Evolutionary conservation across 805 yeast genomes (phyloP), one percentile per base, ranked within the genome.

Genomic region (Saturnispora dispora): DNA sequence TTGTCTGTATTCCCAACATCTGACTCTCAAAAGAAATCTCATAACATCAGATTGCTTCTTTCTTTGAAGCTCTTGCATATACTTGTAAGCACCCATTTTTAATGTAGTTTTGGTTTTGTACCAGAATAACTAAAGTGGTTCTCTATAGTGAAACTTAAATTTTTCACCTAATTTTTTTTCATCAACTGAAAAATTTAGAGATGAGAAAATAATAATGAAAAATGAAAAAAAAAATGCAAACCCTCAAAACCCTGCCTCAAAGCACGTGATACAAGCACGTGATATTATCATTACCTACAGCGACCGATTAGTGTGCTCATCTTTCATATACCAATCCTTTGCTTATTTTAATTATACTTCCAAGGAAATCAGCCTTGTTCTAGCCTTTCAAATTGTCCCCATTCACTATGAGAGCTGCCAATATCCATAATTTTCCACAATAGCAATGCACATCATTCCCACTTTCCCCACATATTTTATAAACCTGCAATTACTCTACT

Each of bases 1-100:
- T 82, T 93, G 99, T 82, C 99, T 90, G 96, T 89, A 93, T 80
- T 93, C 99, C 99, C 99, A 93, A 81, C 96, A 93, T 88, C 99
- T 88, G 83, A 93, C 96, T 78, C 99, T 86, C 79, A 86, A 87
- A 72, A 93, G 81, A 88, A 93, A 93, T 80, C 99, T 88, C 81
- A 87, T 80, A 70, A 93, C 97, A 79, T 93, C 99, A 72, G 97
- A 89, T 83, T 93, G 99, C 85, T 93, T 93, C 95, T 93, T 93
- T 84, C 97, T 90, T 77, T 89, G 93, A 76, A 93, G 83, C 81
- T 93, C 99, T 81, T 91, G 96, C 75, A 93, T 84, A 78, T 93
- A 93, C 77, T 93, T 93, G 95, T 93, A 93, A 82, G 98, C 99
- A 83, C 99, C 98, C 99, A 91, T 86, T 76, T 67, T 77, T 50